These are phyloP conservation scores for Vitis cinerea DNA, from an alignment of 164 flowering plant genomes.

Conservation along the genomic window DNA sequence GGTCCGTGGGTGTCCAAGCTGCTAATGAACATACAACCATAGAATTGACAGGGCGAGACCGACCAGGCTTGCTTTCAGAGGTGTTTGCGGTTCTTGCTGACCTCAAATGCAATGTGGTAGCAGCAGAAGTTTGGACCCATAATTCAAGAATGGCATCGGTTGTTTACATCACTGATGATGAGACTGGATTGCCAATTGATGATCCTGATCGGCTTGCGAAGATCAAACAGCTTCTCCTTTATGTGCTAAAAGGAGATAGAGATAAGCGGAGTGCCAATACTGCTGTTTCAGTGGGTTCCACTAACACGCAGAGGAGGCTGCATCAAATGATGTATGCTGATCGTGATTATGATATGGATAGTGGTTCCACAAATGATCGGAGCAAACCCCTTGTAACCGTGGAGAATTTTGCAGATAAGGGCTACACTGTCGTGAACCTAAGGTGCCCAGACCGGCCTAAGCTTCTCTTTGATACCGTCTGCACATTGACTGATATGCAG, in stretches of 20 bases:
- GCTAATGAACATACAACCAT: constrained; percentile 66
- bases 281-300: constrained; percentile 61
- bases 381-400: constrained; percentile 61
- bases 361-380: constrained; percentile 29
- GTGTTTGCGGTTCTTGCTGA: constrained; percentile 84
- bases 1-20: constrained; percentile 78
- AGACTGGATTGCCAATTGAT: constrained; percentile 52
- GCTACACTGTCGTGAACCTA: constrained; percentile 78
- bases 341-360: constrained; percentile 67
- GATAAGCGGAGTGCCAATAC: constrained; percentile 73
- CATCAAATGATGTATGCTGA: constrained; percentile 97
- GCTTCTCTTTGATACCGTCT: constrained; percentile 85
- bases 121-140: constrained; percentile 97
- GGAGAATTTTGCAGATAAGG: constrained; percentile 64
- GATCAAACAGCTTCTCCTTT: constrained; percentile 66
- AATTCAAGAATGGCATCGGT: constrained; percentile 95
- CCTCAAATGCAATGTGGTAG: constrained; percentile 86
- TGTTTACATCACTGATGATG: constrained; percentile 76
- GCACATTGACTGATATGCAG: constrained; percentile 94
- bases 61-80: constrained; percentile 92
- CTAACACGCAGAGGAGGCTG: constrained; percentile 81
- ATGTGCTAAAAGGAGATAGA: constrained; percentile 66
- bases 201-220: constrained; percentile 58
- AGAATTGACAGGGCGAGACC: constrained; percentile 81
- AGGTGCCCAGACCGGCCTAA: constrained; percentile 81